Conservation (phyloP, 2,329 filamentous ascomycete genomes). For the Clarireedia monteithiana region DNA sequence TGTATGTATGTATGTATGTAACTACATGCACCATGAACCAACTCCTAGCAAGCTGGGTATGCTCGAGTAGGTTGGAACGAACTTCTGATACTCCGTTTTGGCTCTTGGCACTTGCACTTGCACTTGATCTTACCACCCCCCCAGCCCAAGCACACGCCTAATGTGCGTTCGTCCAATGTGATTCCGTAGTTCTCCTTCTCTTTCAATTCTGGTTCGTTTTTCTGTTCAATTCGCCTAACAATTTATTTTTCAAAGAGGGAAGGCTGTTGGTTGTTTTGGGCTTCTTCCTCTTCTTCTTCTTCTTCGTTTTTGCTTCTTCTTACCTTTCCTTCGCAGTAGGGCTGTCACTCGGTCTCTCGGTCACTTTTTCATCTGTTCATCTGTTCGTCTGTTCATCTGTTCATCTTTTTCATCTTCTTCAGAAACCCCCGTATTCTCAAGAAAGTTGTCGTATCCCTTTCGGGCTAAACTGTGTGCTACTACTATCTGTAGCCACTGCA, state of each 20-base stretch:
- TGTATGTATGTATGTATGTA: too few relatives aligned
- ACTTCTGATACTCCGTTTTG: too few relatives aligned
- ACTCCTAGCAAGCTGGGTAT: too few relatives aligned
- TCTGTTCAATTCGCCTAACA: not conserved
- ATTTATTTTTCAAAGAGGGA: not conserved
- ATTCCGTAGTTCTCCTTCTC: not conserved
- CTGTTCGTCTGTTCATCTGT: not conserved
- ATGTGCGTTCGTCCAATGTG: not conserved
- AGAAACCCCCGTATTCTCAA: not conserved
- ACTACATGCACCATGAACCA: too few relatives aligned
- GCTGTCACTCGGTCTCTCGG: not conserved
- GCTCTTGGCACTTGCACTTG: too few relatives aligned
- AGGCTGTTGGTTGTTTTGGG: not conserved
- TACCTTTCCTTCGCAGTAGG: too few relatives aligned
- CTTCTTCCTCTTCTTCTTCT: not conserved
- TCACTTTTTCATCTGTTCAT: not conserved
- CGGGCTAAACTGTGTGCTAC: too few relatives aligned
- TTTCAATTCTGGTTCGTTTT: not conserved
- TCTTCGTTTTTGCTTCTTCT: not conserved
- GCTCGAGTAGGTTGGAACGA: too few relatives aligned
- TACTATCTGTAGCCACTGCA: not conserved
- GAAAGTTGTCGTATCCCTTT: not conserved
- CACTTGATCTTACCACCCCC: too few relatives aligned
- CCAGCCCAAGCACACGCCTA: not conserved
- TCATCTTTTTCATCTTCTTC: not conserved